Evolutionary conservation across 2,329 filamentous ascomycete species (phyloP), one percentile per base, ranked within the genome.

Genomic region (Cladophialophora bantiana): DNA sequence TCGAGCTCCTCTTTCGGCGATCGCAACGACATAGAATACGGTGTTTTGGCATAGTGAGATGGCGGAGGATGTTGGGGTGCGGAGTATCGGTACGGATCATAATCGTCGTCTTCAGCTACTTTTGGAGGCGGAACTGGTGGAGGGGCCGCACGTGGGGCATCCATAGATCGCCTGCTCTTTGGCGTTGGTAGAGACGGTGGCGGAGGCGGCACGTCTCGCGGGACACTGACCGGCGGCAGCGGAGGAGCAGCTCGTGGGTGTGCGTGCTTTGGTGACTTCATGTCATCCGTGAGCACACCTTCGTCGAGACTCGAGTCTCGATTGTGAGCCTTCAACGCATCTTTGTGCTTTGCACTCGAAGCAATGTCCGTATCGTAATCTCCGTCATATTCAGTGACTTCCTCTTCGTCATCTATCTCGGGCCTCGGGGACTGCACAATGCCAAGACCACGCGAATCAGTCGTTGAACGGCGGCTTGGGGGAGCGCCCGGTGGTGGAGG

Each of bases 321-420:
- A 7, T 85, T 87, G 77, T 96, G 93, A 7, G 92, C 83, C 77
- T 94, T 96, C 68, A 98, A 79, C 0, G 94, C 94, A 80, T 97
- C 94, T 79, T 96, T 97, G 78, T 97, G 93, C 64, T 91, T 92
- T n/a, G 88, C 93, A 9, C 92, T 90, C n/a, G 94, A 92, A 1
- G 91, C 94, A 75, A 98, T 98, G 76, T 98, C 95, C 6, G 95
- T 98, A 73, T 98, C 95, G 76, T 98, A 98, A 75, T 98, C 95
- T 6, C 94, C 95, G 76, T 99, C 95, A 75, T 98, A 98, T 75
- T 97, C 94, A 0, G 93, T 96, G 38, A 93, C 86, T 74, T 96
- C 93, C 66, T 91, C 92, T 66, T 90, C 90, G 32, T 88, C 89
- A 13, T 90, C 89, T 48, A 85, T 80, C 81, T 85, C 68, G 81